These are phyloP conservation scores for Sinapis alba DNA, from an alignment of 441 rosid genomes.

Conservation along the genomic window DNA sequence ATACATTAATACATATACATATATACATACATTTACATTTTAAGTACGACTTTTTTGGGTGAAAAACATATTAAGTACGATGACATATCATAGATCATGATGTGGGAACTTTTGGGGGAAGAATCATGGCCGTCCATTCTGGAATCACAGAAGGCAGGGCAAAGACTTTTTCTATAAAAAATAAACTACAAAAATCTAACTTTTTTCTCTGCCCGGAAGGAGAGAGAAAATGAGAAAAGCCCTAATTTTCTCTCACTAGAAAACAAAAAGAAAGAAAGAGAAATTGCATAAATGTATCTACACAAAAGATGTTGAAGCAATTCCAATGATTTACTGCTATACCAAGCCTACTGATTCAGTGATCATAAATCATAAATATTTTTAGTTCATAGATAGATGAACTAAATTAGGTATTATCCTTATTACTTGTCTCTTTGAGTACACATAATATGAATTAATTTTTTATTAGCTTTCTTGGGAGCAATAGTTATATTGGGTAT, in stretches of 20 bases:
- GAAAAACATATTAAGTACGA: background rate
- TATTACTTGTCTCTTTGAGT: conserved; percentile 1
- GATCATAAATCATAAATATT: conserved; percentile 15
- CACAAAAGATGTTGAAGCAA: conserved; percentile 52
- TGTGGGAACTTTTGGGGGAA: conserved; percentile 22
- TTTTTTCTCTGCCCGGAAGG: conserved; percentile 33
- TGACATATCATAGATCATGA: conserved; percentile 33
- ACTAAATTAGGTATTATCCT: background rate
- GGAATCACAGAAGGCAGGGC: conserved; percentile 19
- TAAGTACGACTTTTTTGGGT: background rate
- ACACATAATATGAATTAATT: background rate
- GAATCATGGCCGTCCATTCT: conserved; percentile 57
- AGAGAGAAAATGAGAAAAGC: conserved; percentile 30
- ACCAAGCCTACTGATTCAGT: conserved; percentile 33
- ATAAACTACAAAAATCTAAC: background rate
- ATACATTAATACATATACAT: background rate
- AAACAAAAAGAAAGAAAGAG: background rate
- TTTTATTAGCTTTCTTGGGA: background rate
- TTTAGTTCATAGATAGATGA: background rate
- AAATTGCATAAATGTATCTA: conserved; percentile 50
- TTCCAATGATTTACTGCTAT: conserved; percentile 36
- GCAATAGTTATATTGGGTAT: conserved; percentile 16
- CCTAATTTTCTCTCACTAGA: conserved; percentile 30
- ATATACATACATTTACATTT: background rate
- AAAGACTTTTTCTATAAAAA: background rate